A percentile compares a stretch with the other conserved stretches of the same genome.
Evolutionary conservation across 306 rosid genomes (phyloP).

Genomic region (Neltuma alba): DNA sequence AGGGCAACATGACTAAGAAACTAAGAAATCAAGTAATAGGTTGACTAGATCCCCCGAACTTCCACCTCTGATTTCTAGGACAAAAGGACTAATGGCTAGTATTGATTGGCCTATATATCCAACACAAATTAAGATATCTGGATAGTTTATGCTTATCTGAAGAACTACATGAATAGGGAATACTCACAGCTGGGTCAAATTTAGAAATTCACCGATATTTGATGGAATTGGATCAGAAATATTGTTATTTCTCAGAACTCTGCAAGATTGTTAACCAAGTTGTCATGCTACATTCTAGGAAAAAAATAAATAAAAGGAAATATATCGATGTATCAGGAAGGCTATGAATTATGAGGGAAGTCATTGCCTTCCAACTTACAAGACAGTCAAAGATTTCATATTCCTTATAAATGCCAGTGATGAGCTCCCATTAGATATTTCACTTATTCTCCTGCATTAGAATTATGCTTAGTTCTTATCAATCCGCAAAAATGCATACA

Average conservation of each 20-base stretch:
- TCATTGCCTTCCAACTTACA: constrained; percentile 75
- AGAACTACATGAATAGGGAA: constrained; percentile 5
- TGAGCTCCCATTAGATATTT: constrained; percentile 70
- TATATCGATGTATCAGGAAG: constrained; percentile 23
- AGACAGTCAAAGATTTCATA: constrained; percentile 60
- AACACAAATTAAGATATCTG: neutral
- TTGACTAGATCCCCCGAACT: neutral
- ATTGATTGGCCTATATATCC: neutral
- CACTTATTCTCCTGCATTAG: constrained; percentile 63
- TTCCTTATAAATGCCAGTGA: constrained; percentile 64
- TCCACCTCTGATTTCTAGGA: neutral
- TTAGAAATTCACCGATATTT: constrained; percentile 53
- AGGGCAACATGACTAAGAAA: neutral
- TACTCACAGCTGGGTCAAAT: constrained; percentile 63
- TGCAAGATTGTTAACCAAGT: constrained; percentile 45
- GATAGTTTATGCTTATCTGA: neutral
- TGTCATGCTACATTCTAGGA: constrained; percentile 17
- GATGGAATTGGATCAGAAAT: constrained; percentile 73
- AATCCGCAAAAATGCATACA: neutral
- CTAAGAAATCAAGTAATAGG: neutral
- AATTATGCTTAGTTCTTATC: constrained; percentile 32
- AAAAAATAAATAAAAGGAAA: neutral
- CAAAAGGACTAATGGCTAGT: neutral
- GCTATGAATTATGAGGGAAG: constrained; percentile 11
- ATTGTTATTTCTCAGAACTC: constrained; percentile 73